Base-by-base conservation (phyloP, 2,329 filamentous ascomycete species). In the Rhinocladiella similis region DNA sequence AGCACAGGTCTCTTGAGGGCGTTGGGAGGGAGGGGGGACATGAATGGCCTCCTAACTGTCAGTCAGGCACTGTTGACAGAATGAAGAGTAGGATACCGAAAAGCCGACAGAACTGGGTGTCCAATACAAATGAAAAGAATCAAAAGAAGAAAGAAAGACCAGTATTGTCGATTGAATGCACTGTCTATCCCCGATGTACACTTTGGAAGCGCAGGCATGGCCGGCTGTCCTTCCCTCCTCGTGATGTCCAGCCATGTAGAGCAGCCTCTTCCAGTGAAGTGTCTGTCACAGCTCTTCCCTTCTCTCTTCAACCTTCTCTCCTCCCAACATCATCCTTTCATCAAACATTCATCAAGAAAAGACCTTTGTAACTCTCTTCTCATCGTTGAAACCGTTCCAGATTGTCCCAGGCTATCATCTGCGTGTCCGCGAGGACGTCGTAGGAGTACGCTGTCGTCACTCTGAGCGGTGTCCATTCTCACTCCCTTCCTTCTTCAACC, bases 151-250 rank as follows among this genome's bases (percentile, higher is more conserved):
- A 22, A 12, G 33, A 43, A 38, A 25, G 42, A n/a, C 39, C 47
- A 45, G 27, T 16, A 18, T 22, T 12, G 20, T 36, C 18, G 20
- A 18, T 12, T 47, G 16, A 36, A 22, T 42, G 50, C 33, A 41
- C 16, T 35, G 43, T 3, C 27, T 25, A 18, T n/a, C 9, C 16
- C 22, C 7, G 19, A 14, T 27, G 19, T n/a, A 46, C 2, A 3
- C 43, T 14, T 2, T n/a, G 41, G 29, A 46, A 50, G 47, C 53
- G 53, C 53, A 55, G 53, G 53, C 53, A 55, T 33, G n/a, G 38
- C 50, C 57, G 53, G 56, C 43, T 27, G 51, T 50, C 43, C 49
- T 55, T 59, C 50, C 54, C 33, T 13, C 33, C 54, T 54, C 41
- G 42, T 27, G 27, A 19, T 16, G n/a, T 27, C 19, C 43, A 27